Evolutionary conservation across 805 yeast species (phyloP), one percentile per base, ranked within the genome.

Genomic region (Jamesozyma lodderae): DNA sequence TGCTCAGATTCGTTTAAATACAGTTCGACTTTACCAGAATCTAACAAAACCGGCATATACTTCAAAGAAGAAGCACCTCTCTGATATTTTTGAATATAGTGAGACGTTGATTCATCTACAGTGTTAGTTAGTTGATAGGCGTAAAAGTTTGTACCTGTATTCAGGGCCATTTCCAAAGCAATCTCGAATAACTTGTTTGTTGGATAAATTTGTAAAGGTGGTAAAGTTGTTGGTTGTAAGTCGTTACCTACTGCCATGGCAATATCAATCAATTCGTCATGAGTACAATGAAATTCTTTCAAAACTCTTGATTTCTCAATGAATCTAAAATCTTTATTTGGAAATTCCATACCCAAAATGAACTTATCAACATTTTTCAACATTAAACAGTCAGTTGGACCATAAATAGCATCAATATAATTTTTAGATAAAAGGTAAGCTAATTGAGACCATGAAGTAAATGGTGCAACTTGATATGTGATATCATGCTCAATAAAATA

Each of bases 401-500:
- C 95, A 59, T 77, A 83, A 26, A 88, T 75, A 4, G 81, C 77
- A 57, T 88, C 87, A 36, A 90, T 72, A 33, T 67, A 62, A 0
- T 66, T 68, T 35, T 66, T 66, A 32, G 71, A 71, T 44, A 70
- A 69, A 49, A 90, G 62, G 51, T 85, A 86, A 6, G 82, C 75
- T 49, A 92, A 67, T 60, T 90, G 96, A 29, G 79, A 72, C 62
- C 86, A 77, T 0, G 96, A 76, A 31, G 77, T 69, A 53, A 77
- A 87, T 4, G 97, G 97, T 25, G 95, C 81, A 10, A 87, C 74
- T 40, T 86, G 60, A 53, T 72, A 88, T 41, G 79, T 81, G 10
- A 84, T 61, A 3, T 66, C 70, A 35, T 69, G 66, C 16, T 69
- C 71, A 26, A 69, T 67, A 41, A 90, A 73, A 38, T 73, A 71